phyloP scores from a whole-genome alignment of 805 yeast genomes.

The Kluyveromyces wickerhamii region DNA sequence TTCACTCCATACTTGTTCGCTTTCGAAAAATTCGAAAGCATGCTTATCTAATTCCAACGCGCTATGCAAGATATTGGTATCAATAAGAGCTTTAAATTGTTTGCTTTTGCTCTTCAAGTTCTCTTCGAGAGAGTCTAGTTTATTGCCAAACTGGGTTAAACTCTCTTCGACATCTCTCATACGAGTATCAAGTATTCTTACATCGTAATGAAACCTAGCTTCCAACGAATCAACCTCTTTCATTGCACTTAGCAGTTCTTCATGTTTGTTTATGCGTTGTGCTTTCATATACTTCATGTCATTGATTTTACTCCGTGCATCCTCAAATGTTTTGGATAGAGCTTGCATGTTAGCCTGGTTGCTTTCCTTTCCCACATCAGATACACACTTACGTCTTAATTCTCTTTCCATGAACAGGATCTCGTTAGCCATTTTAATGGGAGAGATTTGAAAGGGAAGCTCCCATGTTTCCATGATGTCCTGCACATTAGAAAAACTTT shows the following conservation, averaged over 20 bases:
- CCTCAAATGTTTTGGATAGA: neutral
- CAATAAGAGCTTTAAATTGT: slow-evolving; percentile 2
- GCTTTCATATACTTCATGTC: slow-evolving; percentile 8
- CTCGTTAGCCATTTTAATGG: slow-evolving; percentile 25
- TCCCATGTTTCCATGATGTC: slow-evolving; percentile 22
- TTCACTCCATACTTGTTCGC: slow-evolving; percentile 4
- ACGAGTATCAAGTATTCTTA: slow-evolving; percentile 48
- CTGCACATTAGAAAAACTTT: slow-evolving; percentile 21
- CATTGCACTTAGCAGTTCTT: slow-evolving; percentile 33
- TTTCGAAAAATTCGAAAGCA: slow-evolving; percentile 5
- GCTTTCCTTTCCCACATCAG: too few species aligned
- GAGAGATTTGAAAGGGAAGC: slow-evolving; percentile 27
- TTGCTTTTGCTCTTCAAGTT: slow-evolving; percentile 1
- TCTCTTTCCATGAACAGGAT: slow-evolving; percentile 14
- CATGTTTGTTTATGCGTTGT: slow-evolving; percentile 22
- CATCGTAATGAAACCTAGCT: slow-evolving; percentile 59
- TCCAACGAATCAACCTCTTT: slow-evolving; percentile 47
- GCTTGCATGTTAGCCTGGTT: neutral
- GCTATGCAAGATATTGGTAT: slow-evolving; percentile 4
- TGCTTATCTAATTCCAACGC: slow-evolving; percentile 4
- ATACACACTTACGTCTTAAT: slow-evolving; percentile 3
- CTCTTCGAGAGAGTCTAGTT: slow-evolving; percentile 10
- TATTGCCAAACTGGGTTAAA: slow-evolving; percentile 36
- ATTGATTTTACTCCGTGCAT: neutral
- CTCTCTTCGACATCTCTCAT: slow-evolving; percentile 63